Base-by-base conservation (phyloP, 1,284 basidiomycete genomes). In the Melampsora occidentalis region DNA sequence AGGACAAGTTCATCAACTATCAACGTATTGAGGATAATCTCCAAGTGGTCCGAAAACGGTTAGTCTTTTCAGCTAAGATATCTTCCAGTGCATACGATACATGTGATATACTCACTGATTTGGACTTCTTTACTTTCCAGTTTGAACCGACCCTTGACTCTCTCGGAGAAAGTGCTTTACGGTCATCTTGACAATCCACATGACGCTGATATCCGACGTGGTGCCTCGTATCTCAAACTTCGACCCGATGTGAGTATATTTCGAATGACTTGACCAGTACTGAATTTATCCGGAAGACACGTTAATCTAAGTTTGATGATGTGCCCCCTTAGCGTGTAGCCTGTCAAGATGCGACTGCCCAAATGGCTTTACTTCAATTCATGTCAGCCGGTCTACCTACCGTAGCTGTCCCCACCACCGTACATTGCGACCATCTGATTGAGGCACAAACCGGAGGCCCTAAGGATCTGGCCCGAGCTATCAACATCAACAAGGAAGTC, bases 281-380 rank as follows among this genome's bases (percentile, higher is more conserved):
- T 16, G 42, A 14, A 46, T 46, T 46, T 46, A 9, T 12, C 42
- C 12, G 42, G 42, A 46, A 46, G 12, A 46, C 42, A 46, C 42
- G 42, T 46, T 46, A 16, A 46, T 46, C 7, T 46, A 14, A 14
- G 1, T 14, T 46, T 46, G 42, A 46, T 46, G 71, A 80, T 78
- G 80, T 78, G 80, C 71, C 48, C 2, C 76, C 70, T 62, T 82
- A 97, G 94, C 94, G 97, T 82, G 97, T 99, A 80, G 96, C 97
- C 76, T 99, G 96, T 87, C 97, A 99, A 87, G 97, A 99, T 89
- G 94, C 94, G 79, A 97, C 94, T 72, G 94, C 94, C 75, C 85
- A 98, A 91, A 99, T 99, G 97, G 97, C 97, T 53, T 89, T 99
- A 78, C 89, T 99, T 80, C 96, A 99, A 87, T 99, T 99, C 89